A percentile compares a stretch with the other conserved stretches of the same genome.
phyloP scores from a whole-genome alignment of 192 early-diverging fungal genomes.

The Coemansia sp. region DNA sequence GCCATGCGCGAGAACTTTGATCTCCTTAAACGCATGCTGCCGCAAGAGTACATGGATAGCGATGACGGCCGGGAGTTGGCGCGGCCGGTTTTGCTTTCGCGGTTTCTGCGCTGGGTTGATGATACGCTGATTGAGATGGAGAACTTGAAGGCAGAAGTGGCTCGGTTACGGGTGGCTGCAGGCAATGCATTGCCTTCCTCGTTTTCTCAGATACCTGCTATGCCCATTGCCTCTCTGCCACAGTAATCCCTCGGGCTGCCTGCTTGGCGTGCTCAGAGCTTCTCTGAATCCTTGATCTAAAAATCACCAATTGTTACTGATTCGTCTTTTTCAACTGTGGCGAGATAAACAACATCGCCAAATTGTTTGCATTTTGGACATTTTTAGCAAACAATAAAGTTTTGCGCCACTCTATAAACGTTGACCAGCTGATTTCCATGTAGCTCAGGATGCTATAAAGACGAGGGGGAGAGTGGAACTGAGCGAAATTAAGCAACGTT shows the following conservation, averaged over 20 bases:
- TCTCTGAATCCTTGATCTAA: no score
- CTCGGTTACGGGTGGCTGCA: constrained; percentile 15
- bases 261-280: background rate
- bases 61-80: constrained; percentile 55
- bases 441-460: no score
- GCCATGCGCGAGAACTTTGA: constrained; percentile 57
- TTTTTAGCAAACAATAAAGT: no score
- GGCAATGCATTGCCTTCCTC: background rate
- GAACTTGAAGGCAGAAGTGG: constrained; percentile 39
- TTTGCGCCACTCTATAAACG: no score
- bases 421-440: no score
- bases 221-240: constrained; percentile 1
- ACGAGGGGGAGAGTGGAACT: no score
- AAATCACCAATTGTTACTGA: no score
- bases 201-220: background rate
- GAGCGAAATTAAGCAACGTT: no score
- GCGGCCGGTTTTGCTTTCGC: constrained; percentile 44
- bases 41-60: constrained; percentile 47
- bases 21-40: constrained; percentile 54
- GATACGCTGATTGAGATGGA: constrained; percentile 55
- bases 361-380: no score
- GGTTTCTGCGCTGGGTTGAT: constrained; percentile 54
- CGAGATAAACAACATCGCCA: no score
- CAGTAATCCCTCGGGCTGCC: background rate
- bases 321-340: no score